Conservation (phyloP, 2,329 filamentous ascomycete genomes). For the Fusarium chuoi region DNA sequence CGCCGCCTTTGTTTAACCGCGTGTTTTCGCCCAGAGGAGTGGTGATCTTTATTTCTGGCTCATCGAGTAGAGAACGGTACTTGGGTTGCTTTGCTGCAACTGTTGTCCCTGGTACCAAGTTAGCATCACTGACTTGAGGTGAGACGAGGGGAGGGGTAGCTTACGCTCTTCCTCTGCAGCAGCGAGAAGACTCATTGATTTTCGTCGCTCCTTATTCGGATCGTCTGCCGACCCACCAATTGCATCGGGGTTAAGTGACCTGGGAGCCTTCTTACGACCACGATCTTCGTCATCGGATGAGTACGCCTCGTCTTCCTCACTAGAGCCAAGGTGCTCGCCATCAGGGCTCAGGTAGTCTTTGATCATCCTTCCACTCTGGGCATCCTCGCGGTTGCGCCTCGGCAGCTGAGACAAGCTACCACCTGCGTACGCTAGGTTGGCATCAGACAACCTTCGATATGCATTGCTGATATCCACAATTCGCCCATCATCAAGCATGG, state of each 20-base stretch:
- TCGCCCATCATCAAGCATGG: conserved; percentile 69
- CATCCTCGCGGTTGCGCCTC: conserved; percentile 61
- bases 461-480: conserved; percentile 75
- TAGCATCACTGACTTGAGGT: neutral
- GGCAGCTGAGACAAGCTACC: conserved; percentile 72
- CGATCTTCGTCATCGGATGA: conserved; percentile 76
- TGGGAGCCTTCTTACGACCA: conserved; percentile 66
- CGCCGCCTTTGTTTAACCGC: conserved; percentile 61
- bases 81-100: conserved; percentile 61
- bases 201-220: conserved; percentile 53
- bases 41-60: conserved; percentile 74
- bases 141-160: conserved; percentile 47
- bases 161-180: conserved; percentile 83
- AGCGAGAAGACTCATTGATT: conserved; percentile 72
- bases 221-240: conserved; percentile 51
- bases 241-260: conserved; percentile 56
- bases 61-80: conserved; percentile 71
- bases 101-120: conserved; percentile 56
- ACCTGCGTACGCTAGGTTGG: conserved; percentile 71
- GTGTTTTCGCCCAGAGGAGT: conserved; percentile 70
- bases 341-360: conserved; percentile 75
- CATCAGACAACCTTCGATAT: conserved; percentile 77
- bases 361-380: conserved; percentile 66
- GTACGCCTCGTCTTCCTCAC: conserved; percentile 73
- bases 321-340: conserved; percentile 74